Percentiles rank a stretch among this genome's conserved stretches.
These are phyloP conservation scores for Aspergillus ochraceoroseus DNA, from an alignment of 2,329 filamentous ascomycete species.

Conservation along the genomic window DNA sequence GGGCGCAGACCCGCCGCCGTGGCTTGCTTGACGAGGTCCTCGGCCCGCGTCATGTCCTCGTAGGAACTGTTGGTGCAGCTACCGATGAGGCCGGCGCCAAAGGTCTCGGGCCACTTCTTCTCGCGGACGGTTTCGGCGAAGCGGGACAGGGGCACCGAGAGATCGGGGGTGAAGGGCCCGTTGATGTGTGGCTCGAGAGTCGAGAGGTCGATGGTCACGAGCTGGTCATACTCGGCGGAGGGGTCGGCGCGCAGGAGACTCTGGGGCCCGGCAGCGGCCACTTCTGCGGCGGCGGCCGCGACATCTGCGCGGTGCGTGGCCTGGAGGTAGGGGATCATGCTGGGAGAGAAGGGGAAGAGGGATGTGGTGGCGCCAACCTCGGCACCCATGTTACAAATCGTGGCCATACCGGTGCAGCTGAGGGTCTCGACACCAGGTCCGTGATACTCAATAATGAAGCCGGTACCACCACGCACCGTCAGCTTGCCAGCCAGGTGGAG, in stretches of 20 bases:
- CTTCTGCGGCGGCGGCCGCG: constrained; percentile 60
- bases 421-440: constrained; percentile 84
- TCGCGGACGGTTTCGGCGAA: constrained; percentile 80
- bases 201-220: constrained; percentile 86
- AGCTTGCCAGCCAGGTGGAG: constrained; percentile 80
- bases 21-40: constrained; percentile 88
- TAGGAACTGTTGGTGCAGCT: constrained; percentile 99
- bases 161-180: constrained; percentile 91
- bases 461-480: constrained; percentile 89
- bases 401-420: constrained; percentile 90
- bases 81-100: constrained; percentile 90
- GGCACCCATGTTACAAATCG: constrained; percentile 78
- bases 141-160: constrained; percentile 84
- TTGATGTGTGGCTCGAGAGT: constrained; percentile 93
- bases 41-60: constrained; percentile 94
- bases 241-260: constrained; percentile 72
- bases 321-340: constrained; percentile 77
- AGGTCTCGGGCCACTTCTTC: constrained; percentile 83
- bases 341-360: constrained; percentile 84
- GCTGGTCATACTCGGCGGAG: constrained; percentile 79
- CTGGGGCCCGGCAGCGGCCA: constrained; percentile 55
- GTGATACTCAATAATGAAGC: constrained; percentile 90
- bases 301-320: constrained; percentile 74
- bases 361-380: constrained; percentile 96
- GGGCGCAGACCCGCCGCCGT: constrained; percentile 83